Evolutionary conservation across 805 yeast species (phyloP).

Genomic region (Saccharomycopsis oosterbeekiorum): DNA sequence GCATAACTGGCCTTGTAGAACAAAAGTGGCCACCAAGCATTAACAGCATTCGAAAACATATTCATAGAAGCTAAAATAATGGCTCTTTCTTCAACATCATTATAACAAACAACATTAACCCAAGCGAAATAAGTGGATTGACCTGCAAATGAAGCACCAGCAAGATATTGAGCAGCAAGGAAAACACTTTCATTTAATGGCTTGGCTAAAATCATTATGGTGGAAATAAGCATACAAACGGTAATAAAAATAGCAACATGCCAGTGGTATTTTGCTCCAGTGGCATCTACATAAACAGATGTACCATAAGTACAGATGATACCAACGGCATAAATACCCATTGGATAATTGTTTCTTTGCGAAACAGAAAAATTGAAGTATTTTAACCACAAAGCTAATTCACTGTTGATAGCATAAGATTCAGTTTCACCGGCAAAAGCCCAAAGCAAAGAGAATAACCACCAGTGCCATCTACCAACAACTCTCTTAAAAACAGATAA

Average conservation of each 20-base stretch:
- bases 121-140: slow-evolving; percentile 54
- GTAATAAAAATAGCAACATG: slow-evolving; percentile 39
- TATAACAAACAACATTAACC: slow-evolving; percentile 50
- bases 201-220: slow-evolving; percentile 36
- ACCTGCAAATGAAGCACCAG: slow-evolving; percentile 48
- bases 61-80: slow-evolving; percentile 57
- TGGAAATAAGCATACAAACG: slow-evolving; percentile 32
- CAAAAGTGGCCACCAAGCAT: slow-evolving; percentile 54
- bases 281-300: slow-evolving; percentile 35
- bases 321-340: slow-evolving; percentile 46
- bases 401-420: slow-evolving; percentile 36
- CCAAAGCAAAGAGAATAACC: slow-evolving; percentile 44
- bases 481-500: slow-evolving; percentile 35
- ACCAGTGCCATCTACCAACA: slow-evolving; percentile 46
- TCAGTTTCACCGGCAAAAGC: slow-evolving; percentile 40
- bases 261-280: slow-evolving; percentile 37
- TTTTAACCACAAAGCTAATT: slow-evolving; percentile 39
- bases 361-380: slow-evolving; percentile 33
- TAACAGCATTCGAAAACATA: slow-evolving; percentile 52
- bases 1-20: slow-evolving; percentile 44
- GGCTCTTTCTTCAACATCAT: slow-evolving; percentile 55
- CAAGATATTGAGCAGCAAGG: slow-evolving; percentile 46
- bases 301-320: slow-evolving; percentile 35
- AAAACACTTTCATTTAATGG: slow-evolving; percentile 32
- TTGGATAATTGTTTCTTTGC: slow-evolving; percentile 42